Conservation (phyloP, 345 rosid genomes). For the Boechera retrofracta region DNA sequence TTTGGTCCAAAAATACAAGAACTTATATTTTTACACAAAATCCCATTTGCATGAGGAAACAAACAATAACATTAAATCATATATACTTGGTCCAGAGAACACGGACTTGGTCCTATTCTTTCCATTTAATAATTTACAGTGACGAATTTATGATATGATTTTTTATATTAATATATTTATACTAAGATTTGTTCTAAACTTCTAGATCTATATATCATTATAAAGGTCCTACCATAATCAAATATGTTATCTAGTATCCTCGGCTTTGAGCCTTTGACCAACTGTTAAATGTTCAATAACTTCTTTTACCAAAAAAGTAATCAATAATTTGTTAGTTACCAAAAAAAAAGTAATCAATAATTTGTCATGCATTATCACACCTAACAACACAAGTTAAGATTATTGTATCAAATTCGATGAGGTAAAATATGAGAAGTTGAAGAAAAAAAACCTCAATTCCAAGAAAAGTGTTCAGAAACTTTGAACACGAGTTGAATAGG, state of each 20-base stretch:
- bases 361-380: background rate
- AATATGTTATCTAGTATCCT: conserved; percentile 12
- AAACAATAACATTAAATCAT: conserved; percentile 14
- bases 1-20: conserved; percentile 11
- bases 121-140: conserved; percentile 7
- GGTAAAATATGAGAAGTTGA: too few species aligned
- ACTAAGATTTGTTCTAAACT: background rate
- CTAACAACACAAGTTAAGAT: conserved; percentile 1
- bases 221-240: background rate
- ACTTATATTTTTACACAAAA: background rate
- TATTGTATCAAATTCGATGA: background rate
- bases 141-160: conserved; percentile 5
- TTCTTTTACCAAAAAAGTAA: background rate
- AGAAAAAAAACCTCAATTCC: too few species aligned
- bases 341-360: background rate
- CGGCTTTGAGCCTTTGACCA: conserved; percentile 26
- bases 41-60: conserved; percentile 7
- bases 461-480: background rate
- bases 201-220: conserved; percentile 12
- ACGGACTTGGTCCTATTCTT: conserved; percentile 33
- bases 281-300: background rate
- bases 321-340: background rate
- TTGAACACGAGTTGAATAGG: background rate
- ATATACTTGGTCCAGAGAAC: conserved; percentile 13
- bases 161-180: background rate